Conservation (phyloP, 768 basidiomycete genomes). For the Rhizopogon vesiculosus region DNA sequence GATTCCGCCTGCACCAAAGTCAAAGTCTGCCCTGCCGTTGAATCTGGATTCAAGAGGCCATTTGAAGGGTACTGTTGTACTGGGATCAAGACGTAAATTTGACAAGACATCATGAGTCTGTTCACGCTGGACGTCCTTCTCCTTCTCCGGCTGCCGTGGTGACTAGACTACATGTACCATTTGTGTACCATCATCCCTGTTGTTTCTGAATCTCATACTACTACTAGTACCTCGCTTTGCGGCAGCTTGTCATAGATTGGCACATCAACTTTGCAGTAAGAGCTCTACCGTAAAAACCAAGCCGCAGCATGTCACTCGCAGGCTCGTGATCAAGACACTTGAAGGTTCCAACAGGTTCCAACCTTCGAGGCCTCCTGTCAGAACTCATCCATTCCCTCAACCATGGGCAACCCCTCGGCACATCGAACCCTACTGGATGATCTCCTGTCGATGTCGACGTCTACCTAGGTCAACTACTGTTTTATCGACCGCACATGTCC, state of each 20-base stretch:
- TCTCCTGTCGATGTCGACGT: too few relatives aligned
- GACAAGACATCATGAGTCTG: slow-evolving; percentile 25
- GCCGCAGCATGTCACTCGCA: too few relatives aligned
- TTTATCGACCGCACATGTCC: too few relatives aligned
- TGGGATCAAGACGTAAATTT: slow-evolving; percentile 26
- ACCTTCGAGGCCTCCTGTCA: too few relatives aligned
- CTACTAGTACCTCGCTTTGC: neutral
- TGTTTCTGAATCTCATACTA: neutral
- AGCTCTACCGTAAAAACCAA: too few relatives aligned
- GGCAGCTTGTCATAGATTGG: neutral
- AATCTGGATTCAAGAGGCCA: slow-evolving; percentile 18
- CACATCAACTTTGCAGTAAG: too few relatives aligned
- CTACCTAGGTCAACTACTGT: too few relatives aligned
- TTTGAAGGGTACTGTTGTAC: slow-evolving; percentile 15
- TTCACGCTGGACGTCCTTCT: neutral
- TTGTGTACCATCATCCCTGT: neutral
- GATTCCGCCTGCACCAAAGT: neutral
- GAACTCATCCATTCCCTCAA: too few relatives aligned
- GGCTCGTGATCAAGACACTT: too few relatives aligned
- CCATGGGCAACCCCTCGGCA: too few relatives aligned
- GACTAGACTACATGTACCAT: neutral
- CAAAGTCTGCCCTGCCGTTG: slow-evolving; percentile 6
- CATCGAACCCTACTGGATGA: too few relatives aligned
- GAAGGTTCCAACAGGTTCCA: too few relatives aligned
- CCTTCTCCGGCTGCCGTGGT: neutral